phyloP scores from a whole-genome alignment of 2,329 filamentous ascomycete species.

The Cladosporium phlei region DNA sequence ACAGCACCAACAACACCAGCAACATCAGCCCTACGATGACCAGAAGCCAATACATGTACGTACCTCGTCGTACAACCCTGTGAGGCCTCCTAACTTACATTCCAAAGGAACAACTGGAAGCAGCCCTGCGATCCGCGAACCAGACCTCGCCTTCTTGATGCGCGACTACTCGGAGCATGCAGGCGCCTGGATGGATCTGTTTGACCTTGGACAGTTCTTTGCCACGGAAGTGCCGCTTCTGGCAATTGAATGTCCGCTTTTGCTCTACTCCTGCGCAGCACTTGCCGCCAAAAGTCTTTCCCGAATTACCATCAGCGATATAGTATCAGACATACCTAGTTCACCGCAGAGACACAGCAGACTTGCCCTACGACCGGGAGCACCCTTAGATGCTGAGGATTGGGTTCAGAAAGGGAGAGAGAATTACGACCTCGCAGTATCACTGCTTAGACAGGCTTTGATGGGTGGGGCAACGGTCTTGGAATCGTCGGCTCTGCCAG shows the following conservation, averaged over 20 bases:
- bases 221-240: slow-evolving; percentile 56
- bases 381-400: slow-evolving; percentile 32
- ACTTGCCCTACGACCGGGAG: slow-evolving; percentile 47
- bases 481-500: slow-evolving; percentile 24
- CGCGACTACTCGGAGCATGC: slow-evolving; percentile 57
- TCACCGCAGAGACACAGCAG: slow-evolving; percentile 38
- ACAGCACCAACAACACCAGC: background rate
- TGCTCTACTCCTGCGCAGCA: slow-evolving; percentile 54
- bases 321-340: slow-evolving; percentile 38
- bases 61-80: slow-evolving; percentile 24
- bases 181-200: slow-evolving; percentile 57
- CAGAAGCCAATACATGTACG: slow-evolving; percentile 26
- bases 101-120: slow-evolving; percentile 24
- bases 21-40: background rate
- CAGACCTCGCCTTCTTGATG: slow-evolving; percentile 49
- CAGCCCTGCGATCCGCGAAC: slow-evolving; percentile 25
- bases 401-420: slow-evolving; percentile 57
- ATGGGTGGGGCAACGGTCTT: slow-evolving; percentile 25
- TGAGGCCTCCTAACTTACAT: slow-evolving; percentile 27
- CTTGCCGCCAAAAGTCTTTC: slow-evolving; percentile 59
- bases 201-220: slow-evolving; percentile 56
- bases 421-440: slow-evolving; percentile 51
- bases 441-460: slow-evolving; percentile 29
- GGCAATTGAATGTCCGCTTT: slow-evolving; percentile 46
- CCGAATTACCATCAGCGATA: slow-evolving; percentile 49